Base-by-base conservation (phyloP, 2,329 filamentous ascomycete species). In the Xenosphaeropsis pyriputrescens region DNA sequence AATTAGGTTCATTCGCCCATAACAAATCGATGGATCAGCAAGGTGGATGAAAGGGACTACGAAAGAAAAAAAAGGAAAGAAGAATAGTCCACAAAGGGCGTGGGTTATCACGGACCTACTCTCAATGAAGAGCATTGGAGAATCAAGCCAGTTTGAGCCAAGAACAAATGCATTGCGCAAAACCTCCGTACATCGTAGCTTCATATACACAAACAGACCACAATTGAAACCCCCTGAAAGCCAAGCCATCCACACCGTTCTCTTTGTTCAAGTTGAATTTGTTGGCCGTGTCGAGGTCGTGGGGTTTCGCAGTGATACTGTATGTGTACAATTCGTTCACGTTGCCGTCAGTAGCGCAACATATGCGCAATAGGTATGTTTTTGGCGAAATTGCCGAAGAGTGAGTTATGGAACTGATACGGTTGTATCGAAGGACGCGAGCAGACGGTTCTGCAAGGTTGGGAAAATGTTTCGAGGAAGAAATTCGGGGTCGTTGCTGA, bases 351-450 rank as follows among this genome's bases (percentile, higher is more conserved):
- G 32, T 32, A 26, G 43, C 45, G 42, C 34, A 44, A 45, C 39
- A 44, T 43, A 46, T 42, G 42, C 45, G 44, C 43, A 46, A 47
- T 52, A 51, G 47, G 40, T 48, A 51, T 52, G 45, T 52, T 52
- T 45, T 41, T 35, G 42, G 22, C 22, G 22, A 26, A 26, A 39
- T 45, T 41, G 39, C 18, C 18, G 37, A 22, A 44, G 44, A 36
- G 35, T 18, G 35, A 18, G 35, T 36, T 36, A 22, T 22, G 30
- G 26, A 22, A 14, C 18, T 22, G 35, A 36, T 36, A 29, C 18
- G 22, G n/a, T 14, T 29, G n/a, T 14, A 14, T 15, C 30, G 37
- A 35, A 32, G 36, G 37, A 40, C 39, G 40, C 37, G 37, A 41
- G 37, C 18, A 26, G 34, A 36, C 40, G 34, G 39, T 34, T 41